Evolutionary conservation across 2,329 filamentous ascomycete genomes (phyloP), one percentile per base, ranked within the genome.

Genomic region (Diaporthe citrichinensis): DNA sequence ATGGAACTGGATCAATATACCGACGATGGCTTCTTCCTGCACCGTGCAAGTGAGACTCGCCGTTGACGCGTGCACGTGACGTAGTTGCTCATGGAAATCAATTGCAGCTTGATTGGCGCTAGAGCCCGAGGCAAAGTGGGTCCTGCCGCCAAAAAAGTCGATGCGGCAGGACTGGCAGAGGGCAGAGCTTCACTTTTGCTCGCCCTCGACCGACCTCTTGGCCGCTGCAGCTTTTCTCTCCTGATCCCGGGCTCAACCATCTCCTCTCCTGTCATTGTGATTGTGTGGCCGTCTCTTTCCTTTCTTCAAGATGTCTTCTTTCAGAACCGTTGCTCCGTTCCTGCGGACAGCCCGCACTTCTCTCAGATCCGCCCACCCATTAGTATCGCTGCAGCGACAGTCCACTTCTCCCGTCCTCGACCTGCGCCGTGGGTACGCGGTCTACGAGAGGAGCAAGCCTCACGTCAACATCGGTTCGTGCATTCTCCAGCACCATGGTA

Each of bases 401-500:
- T 91, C 90, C 83, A 89, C 89, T 79, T 88, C 90, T 79, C 90
- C 91, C 78, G 89, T 93, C 80, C 87, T 93, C 82, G 92, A 92
- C 86, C 86, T 93, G 81, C 89, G 90, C 83, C 89, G 92, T 80
- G 88, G 88, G 83, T 93, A 93, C 80, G 92, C 92, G 77, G 89
- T 90, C 75, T 99, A 94, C 84, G 92, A 97, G 90, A 93, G 97
- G 84, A 92, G 90, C 84, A 99, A 99, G 91, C 97, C 97, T 76
- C 97, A 99, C 86, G 96, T 99, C 80, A 99, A 99, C 89, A 97
- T 99, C 83, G 97, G 97, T 94, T 89, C 80, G 89, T 76, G 7
- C 14, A 72, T 14, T 61, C 41, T 20, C 15, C n/a, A n/a, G 65
- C 55, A 28, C 65, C 73, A 8, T 73, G 74, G 57, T 78, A 77